Conservation (phyloP, 2,329 filamentous ascomycete species). For the Alternaria metachromatica region DNA sequence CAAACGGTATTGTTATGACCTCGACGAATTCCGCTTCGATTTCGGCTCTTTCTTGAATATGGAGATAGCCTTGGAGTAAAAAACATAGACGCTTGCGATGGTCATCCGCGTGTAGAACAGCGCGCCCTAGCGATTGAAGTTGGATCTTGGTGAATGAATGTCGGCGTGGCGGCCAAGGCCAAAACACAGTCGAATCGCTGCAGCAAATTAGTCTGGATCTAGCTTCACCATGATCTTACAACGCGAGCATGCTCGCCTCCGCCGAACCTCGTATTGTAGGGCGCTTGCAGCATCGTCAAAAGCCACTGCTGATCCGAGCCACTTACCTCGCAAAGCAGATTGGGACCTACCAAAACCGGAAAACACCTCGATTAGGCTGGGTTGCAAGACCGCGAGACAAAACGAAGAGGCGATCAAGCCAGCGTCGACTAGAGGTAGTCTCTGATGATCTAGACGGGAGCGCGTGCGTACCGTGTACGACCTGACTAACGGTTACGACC, state of each 20-base stretch:
- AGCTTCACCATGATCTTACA: neutral
- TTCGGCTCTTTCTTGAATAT: neutral
- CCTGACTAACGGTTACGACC: conserved; percentile 1
- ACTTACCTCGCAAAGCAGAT: neutral
- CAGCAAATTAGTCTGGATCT: neutral
- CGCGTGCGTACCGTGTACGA: conserved; percentile 4
- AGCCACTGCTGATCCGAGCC: neutral
- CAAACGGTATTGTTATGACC: neutral
- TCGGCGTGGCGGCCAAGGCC: neutral
- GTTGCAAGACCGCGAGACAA: neutral
- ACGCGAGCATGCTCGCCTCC: neutral
- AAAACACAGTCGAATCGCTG: too few species aligned
- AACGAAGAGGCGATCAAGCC: neutral
- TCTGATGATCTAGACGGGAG: neutral
- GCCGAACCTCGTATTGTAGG: neutral
- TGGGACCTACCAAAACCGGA: neutral
- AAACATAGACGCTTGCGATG: neutral
- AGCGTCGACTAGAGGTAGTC: neutral
- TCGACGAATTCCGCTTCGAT: neutral
- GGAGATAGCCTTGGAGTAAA: too few species aligned
- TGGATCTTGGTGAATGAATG: neutral
- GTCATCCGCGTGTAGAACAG: neutral
- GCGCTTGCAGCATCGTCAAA: neutral
- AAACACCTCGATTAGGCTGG: neutral
- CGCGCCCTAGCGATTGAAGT: neutral